These are phyloP conservation scores for Cicer bijugum DNA, from an alignment of 306 rosid species.

Conservation along the genomic window DNA sequence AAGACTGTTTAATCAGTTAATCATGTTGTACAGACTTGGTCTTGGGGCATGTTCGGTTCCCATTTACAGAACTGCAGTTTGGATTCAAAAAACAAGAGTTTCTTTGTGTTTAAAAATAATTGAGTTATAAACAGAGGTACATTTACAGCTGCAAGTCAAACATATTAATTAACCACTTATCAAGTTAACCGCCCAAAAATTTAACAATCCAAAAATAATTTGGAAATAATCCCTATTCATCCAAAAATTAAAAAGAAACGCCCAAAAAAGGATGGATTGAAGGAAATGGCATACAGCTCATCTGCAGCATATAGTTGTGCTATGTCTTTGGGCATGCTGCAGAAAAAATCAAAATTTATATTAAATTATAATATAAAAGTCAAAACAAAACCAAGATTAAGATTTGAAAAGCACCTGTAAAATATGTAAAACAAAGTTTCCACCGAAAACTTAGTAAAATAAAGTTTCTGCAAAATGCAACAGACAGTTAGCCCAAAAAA, in stretches of 20 bases:
- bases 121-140: slow-evolving; percentile 8
- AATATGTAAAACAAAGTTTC: slow-evolving; percentile 90
- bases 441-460: slow-evolving; percentile 70
- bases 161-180: slow-evolving; percentile 15
- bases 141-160: not conserved
- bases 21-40: not conserved
- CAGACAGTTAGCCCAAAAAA: slow-evolving; percentile 35
- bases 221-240: slow-evolving; percentile 22
- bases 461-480: slow-evolving; percentile 69
- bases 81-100: not conserved
- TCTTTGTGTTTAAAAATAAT: not conserved
- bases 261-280: slow-evolving; percentile 9
- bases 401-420: slow-evolving; percentile 70
- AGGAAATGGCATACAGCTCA: slow-evolving; percentile 77
- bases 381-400: slow-evolving; percentile 2
- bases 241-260: slow-evolving; percentile 10
- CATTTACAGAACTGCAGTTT: not conserved
- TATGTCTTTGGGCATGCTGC: slow-evolving; percentile 97
- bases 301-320: slow-evolving; percentile 86
- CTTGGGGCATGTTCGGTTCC: slow-evolving; percentile 7
- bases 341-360: slow-evolving; percentile 19
- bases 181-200: not conserved
- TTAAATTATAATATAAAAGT: slow-evolving; percentile 6
- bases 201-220: slow-evolving; percentile 3
- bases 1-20: slow-evolving; percentile 21